A percentile compares a stretch with the other conserved stretches of the same genome.
Evolutionary conservation across 78 protist species (phyloP).

Genomic region (Acrasis kona): DNA sequence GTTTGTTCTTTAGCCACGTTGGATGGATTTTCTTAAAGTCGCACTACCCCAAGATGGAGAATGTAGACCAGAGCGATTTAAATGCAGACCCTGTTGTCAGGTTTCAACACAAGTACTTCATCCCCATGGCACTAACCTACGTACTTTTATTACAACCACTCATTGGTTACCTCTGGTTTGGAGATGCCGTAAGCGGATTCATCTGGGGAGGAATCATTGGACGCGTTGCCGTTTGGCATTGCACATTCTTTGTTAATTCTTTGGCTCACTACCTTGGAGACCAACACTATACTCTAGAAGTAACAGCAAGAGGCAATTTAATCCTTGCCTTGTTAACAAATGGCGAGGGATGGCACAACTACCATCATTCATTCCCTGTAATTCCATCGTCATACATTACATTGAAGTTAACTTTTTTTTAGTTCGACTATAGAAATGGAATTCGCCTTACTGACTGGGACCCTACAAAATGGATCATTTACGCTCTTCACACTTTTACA

Average conservation of each 20-base stretch:
- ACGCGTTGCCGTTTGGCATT: constrained; percentile 54
- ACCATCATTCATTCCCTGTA: constrained; percentile 78
- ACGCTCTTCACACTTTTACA: background rate
- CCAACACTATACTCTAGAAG: constrained; percentile 35
- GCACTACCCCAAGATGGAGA: constrained; percentile 23
- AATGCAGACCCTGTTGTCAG: constrained; percentile 18
- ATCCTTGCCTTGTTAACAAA: constrained; percentile 60
- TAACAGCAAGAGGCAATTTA: constrained; percentile 41
- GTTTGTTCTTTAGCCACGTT: constrained; percentile 60
- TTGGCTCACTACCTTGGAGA: constrained; percentile 78
- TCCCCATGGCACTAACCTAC: constrained; percentile 16
- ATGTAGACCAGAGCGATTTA: constrained; percentile 42
- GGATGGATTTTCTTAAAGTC: constrained; percentile 76
- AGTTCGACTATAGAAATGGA: constrained; percentile 70
- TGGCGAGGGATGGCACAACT: constrained; percentile 88
- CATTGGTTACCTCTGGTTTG: background rate
- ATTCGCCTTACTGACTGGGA: constrained; percentile 53
- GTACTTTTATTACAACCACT: constrained; percentile 43
- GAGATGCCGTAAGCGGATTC: constrained; percentile 25
- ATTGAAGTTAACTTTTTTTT: too few relatives aligned
- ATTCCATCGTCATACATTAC: too few relatives aligned
- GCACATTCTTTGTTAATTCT: constrained; percentile 70
- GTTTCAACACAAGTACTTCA: constrained; percentile 59
- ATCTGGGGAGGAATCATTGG: constrained; percentile 43
- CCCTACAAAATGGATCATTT: constrained; percentile 75